These are phyloP conservation scores for Dichotomocladium elegans DNA, from an alignment of 371 early-diverging fungal species.

Conservation along the genomic window DNA sequence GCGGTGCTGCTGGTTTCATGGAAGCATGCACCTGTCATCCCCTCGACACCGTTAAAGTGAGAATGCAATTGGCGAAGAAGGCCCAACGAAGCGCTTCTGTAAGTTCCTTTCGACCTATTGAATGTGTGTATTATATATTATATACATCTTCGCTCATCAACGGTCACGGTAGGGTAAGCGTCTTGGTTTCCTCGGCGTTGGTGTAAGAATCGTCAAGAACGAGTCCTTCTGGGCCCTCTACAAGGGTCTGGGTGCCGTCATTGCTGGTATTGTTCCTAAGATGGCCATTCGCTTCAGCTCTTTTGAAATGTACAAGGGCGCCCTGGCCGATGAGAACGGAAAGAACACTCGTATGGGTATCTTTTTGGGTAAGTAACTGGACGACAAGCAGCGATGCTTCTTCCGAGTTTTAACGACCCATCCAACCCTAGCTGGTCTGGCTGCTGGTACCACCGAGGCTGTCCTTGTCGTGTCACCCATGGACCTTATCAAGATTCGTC, in stretches of 20 bases:
- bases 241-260: constrained; percentile 97
- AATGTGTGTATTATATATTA: neutral
- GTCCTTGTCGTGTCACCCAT: constrained; percentile 96
- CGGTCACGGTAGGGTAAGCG: constrained; percentile 28
- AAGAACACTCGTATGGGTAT: constrained; percentile 68
- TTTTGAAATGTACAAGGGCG: constrained; percentile 91
- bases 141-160: neutral
- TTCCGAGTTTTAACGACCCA: no score
- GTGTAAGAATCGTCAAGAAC: constrained; percentile 77
- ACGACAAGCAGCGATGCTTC: no score
- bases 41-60: constrained; percentile 97
- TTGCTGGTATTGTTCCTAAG: constrained; percentile 97
- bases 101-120: constrained; percentile 9
- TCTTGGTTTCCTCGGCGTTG: constrained; percentile 79
- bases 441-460: constrained; percentile 96
- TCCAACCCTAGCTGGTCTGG: constrained; percentile 81
- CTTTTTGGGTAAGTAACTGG: constrained; percentile 80
- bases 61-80: constrained; percentile 80
- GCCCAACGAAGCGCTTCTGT: constrained; percentile 36
- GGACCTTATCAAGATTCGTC: constrained; percentile 94
- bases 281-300: constrained; percentile 98
- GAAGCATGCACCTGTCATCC: constrained; percentile 95
- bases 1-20: constrained; percentile 92
- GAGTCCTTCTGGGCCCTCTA: constrained; percentile 91
- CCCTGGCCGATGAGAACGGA: constrained; percentile 71